Evolutionary conservation across 345 rosid species (phyloP), one percentile per base, ranked within the genome.

Genomic region (Chamaenerion angustifolium): DNA sequence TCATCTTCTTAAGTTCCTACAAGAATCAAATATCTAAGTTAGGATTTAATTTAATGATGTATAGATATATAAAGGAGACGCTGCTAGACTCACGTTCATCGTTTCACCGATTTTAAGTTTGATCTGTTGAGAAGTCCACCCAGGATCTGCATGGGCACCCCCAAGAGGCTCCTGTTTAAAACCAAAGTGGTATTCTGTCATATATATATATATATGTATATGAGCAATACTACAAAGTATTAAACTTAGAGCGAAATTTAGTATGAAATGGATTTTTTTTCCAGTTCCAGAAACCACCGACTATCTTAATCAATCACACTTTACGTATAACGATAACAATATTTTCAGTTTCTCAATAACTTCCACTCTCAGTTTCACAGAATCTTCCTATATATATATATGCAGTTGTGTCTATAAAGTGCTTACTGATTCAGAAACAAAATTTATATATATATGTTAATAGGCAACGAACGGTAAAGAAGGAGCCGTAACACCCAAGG

Each of bases 81-180:
- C 40, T 51, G 62, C 31, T 48, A 57, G 45, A 70, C 98, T 56
- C 68, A 90, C 98, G 51, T 70, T 68, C 95, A 83, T 86, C 64
- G 76, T 7, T 67, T 81, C 84, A 52, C 75, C 80, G 65, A 88
- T 77, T 46, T 87, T 87, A 46, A 62, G 67, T 78, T 85, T 88
- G 64, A 88, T 88, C 71, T 75, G 86, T 59, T 76, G 83, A 35
- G 97, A 85, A 45, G 97, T 82, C 97, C 93, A 82, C 37, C 74
- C 59, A 12, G 97, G 87, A 75, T 85, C 88, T 40, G 87, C 80
- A 71, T 88, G 93, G 23, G 97, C 97, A 21, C 97, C 97, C 47
- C 93, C 97, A 56, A 85, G 82, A 11, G 97, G 97, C 65, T 88
- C 97, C 97, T 88, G 72, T 62, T 17, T 49, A 63, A 61, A 16